Base-by-base conservation (phyloP, 2,329 filamentous ascomycete species). In the Calonectria leucothoes region DNA sequence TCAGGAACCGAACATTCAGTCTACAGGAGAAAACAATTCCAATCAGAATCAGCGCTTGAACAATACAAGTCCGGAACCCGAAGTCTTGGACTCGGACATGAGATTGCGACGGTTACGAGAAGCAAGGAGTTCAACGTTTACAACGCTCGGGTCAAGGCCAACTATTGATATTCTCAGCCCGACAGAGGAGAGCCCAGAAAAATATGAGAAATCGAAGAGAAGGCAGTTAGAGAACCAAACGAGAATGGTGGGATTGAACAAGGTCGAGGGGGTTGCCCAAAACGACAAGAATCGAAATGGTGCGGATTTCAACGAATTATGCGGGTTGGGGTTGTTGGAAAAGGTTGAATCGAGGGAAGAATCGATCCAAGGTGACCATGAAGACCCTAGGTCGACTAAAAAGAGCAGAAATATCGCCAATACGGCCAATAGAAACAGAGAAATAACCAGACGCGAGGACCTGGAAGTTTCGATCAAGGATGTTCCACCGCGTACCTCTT, bases 41-140 rank as follows among this genome's bases (percentile, higher is more conserved):
- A 74, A 72, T 25, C 11, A 15, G 15, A 11, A 49, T 33, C 3
- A 37, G 48, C 10, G 11, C 15, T 27, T 25, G 11, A 25, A 20
- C 77, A 57, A 78, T 33, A 78, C 73, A 20, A 87, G 86, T 8
- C 83, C 85, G 10, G 83, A 83, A n/a, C 82, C 84, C 1, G 82
- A 81, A 45, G 86, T 83, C 35, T 82, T 85, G 37, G 84, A 83
- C 0, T 59, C 73, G 10, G 74, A 74, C 27, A 55, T 79, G 59
- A 78, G 49, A 31, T 74, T 79, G 48, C 79, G 79, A 57, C 75
- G 80, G 17, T 75, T 77, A 3, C 76, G 72, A 27, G 75, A 72
- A 5, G 59, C 74, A 39, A 78, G 69, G 20, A 82, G 77, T 35
- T 71, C 76, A 8, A 37, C 64, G 12, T 81, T 80, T 1, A 78